These are phyloP conservation scores for Salix koriyanagi DNA, from an alignment of 345 rosid species.

Conservation along the genomic window DNA sequence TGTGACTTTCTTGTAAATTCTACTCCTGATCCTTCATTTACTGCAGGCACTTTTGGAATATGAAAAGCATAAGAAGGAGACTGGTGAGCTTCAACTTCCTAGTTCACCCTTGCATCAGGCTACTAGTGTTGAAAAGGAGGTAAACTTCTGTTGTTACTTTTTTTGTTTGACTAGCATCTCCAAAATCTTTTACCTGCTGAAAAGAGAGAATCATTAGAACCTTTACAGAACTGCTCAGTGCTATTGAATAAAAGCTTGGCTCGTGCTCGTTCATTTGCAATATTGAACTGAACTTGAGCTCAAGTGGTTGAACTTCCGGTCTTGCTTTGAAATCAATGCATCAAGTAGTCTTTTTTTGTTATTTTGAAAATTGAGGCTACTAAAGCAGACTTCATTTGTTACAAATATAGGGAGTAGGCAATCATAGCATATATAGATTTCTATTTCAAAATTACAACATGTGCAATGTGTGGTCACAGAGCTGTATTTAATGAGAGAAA, in stretches of 20 bases:
- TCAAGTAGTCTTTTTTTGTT: background rate
- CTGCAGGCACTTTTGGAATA: slow-evolving; percentile 80
- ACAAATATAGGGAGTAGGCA: no score
- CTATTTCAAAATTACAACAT: background rate
- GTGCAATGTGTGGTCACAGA: background rate
- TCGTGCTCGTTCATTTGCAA: background rate
- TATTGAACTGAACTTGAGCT: background rate
- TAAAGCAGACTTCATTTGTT: no score
- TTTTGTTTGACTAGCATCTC: slow-evolving; percentile 5
- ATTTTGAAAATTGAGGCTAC: no score
- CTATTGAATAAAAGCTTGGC: background rate
- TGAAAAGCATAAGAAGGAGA: slow-evolving; percentile 64
- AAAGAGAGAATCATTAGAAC: background rate
- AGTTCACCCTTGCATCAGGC: slow-evolving; percentile 48
- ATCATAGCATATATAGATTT: background rate
- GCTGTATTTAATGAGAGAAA: background rate
- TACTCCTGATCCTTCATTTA: slow-evolving; percentile 17
- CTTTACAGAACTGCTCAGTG: background rate
- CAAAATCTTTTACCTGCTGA: background rate
- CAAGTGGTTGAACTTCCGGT: background rate
- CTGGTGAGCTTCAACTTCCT: slow-evolving; percentile 73
- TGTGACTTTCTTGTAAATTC: slow-evolving; percentile 2
- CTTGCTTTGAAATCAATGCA: background rate
- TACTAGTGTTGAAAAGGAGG: slow-evolving; percentile 68
- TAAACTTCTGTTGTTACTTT: slow-evolving; percentile 15